phyloP scores from a whole-genome alignment of 1,284 basidiomycete genomes.

The Cutaneotrichosporon cutaneum region DNA sequence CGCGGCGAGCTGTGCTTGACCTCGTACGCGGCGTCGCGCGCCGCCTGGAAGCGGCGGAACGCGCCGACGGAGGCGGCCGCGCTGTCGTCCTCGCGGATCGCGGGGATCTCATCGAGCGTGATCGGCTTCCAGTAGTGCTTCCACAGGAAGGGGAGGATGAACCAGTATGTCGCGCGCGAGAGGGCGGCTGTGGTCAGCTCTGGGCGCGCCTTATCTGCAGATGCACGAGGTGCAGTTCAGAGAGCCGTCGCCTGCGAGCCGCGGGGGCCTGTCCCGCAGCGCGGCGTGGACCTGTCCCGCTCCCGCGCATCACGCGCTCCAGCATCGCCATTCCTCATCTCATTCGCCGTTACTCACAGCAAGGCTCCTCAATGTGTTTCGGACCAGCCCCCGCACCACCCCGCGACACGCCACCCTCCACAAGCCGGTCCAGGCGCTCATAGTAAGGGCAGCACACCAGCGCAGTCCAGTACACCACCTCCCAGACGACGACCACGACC shows the following conservation, averaged over 20 bases:
- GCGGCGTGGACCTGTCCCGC: too few species aligned
- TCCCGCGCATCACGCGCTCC: too few species aligned
- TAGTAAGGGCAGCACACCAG: conserved; percentile 50
- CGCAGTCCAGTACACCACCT: conserved; percentile 44
- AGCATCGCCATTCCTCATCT: conserved; percentile 15
- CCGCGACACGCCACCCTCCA: conserved; percentile 39
- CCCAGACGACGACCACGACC: conserved; percentile 35
- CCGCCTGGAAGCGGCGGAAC: conserved; percentile 47
- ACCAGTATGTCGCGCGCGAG: conserved; percentile 51
- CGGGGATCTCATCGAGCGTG: conserved; percentile 54
- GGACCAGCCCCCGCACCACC: conserved; percentile 32
- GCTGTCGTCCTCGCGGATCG: conserved; percentile 57
- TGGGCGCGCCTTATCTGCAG: not conserved
- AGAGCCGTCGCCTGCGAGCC: not conserved
- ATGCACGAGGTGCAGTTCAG: too few species aligned
- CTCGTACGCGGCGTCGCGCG: conserved; percentile 25
- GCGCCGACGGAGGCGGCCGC: conserved; percentile 53
- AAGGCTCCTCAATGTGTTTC: conserved; percentile 43
- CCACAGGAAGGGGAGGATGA: conserved; percentile 53
- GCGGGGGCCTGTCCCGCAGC: not conserved
- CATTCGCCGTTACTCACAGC: conserved; percentile 7
- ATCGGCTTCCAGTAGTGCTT: conserved; percentile 54
- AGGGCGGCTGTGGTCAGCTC: conserved; percentile 36
- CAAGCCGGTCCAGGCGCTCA: conserved; percentile 40
- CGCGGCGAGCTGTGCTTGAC: conserved; percentile 31